Percentiles rank a stretch among this genome's conserved stretches.
phyloP scores from a whole-genome alignment of 2,329 filamentous ascomycete species.

The Clonostachys chloroleuca region DNA sequence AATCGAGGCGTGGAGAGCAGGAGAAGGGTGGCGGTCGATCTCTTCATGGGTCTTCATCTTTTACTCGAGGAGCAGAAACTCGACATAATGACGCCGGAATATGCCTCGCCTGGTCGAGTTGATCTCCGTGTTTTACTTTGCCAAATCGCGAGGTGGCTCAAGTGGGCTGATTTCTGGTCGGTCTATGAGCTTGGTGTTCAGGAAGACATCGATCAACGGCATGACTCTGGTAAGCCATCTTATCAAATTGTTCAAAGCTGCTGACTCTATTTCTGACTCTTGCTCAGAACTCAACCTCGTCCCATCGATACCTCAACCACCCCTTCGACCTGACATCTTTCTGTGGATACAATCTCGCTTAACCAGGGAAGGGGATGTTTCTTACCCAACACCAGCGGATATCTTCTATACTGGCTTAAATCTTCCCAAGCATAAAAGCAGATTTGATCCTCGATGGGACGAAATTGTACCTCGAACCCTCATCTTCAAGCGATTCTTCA shows the following conservation, averaged over 20 bases:
- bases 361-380: constrained; percentile 23
- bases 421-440: constrained; percentile 24
- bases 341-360: constrained; percentile 49
- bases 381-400: constrained; percentile 37
- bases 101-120: constrained; percentile 33
- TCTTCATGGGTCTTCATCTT: constrained; percentile 76
- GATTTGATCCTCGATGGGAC: constrained; percentile 35
- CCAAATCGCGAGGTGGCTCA: constrained; percentile 79
- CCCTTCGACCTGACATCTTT: constrained; percentile 34
- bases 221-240: constrained; percentile 30
- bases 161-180: constrained; percentile 52
- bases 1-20: constrained; percentile 49
- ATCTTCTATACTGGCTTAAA: constrained; percentile 34
- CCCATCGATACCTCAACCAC: constrained; percentile 24
- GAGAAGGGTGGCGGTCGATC: constrained; percentile 57
- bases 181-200: constrained; percentile 50
- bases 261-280: constrained; percentile 3
- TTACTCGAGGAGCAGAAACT: constrained; percentile 89
- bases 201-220: constrained; percentile 30
- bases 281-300: constrained; percentile 20
- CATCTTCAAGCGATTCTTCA: constrained; percentile 66
- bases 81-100: constrained; percentile 49
- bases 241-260: background rate
- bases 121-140: constrained; percentile 70
- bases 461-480: constrained; percentile 60